These are phyloP conservation scores for Hypericum perforatum DNA, from an alignment of 345 rosid species.

Conservation along the genomic window DNA sequence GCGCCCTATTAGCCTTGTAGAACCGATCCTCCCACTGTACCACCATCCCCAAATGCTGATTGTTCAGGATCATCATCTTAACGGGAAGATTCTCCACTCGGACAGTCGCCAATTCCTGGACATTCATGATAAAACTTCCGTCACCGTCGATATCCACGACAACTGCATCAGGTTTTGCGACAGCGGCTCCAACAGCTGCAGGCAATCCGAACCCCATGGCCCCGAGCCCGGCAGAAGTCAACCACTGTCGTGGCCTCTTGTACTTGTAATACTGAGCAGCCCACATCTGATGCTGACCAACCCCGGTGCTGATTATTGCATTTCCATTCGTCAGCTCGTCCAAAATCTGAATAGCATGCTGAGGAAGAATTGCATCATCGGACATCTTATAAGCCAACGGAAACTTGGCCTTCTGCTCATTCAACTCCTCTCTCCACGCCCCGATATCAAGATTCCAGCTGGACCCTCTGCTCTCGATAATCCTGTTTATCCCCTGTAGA, in stretches of 20 bases:
- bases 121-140: slow-evolving; percentile 93
- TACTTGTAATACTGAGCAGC: slow-evolving; percentile 99
- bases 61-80: slow-evolving; percentile 69
- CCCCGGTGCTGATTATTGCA: slow-evolving; percentile 88
- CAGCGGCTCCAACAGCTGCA: slow-evolving; percentile 96
- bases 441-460: slow-evolving; percentile 48
- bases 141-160: slow-evolving; percentile 98
- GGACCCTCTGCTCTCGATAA: slow-evolving; percentile 42
- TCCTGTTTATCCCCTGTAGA: slow-evolving; percentile 54
- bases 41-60: slow-evolving; percentile 98
- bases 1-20: slow-evolving; percentile 89
- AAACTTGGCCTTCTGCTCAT: slow-evolving; percentile 52
- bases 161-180: slow-evolving; percentile 68
- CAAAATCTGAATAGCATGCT: slow-evolving; percentile 77
- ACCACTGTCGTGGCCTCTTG: slow-evolving; percentile 78
- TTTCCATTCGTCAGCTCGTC: slow-evolving; percentile 78
- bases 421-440: slow-evolving; percentile 66
- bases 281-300: slow-evolving; percentile 99
- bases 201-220: slow-evolving; percentile 99
- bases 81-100: slow-evolving; percentile 78
- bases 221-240: slow-evolving; percentile 86
- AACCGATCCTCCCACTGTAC: slow-evolving; percentile 92
- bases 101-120: slow-evolving; percentile 86
- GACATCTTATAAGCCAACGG: slow-evolving; percentile 76
- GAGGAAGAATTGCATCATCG: slow-evolving; percentile 88